These are phyloP conservation scores for Globisporangium irregulare DNA, from an alignment of 352 stramenopile genomes.

Conservation along the genomic window DNA sequence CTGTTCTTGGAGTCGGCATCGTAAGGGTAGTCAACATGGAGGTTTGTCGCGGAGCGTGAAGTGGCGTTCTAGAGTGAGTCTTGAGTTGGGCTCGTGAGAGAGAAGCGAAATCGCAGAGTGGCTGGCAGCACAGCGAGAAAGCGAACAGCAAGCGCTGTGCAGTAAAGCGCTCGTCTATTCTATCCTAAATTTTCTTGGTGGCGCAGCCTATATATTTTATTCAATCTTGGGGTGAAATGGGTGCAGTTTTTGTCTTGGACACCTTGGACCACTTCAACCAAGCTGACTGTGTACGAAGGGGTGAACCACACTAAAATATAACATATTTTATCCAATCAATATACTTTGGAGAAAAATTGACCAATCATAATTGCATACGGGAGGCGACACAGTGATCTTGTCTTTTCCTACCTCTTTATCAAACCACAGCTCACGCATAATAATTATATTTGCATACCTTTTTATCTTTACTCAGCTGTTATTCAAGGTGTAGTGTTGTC, in stretches of 20 bases:
- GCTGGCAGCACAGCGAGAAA: neutral
- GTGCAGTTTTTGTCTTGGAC: neutral
- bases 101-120: neutral
- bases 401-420: neutral
- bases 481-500: slow-evolving; percentile 1
- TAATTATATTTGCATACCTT: neutral
- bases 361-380: neutral
- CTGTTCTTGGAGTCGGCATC: neutral
- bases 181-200: too few species aligned
- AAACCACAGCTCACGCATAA: neutral
- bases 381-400: neutral
- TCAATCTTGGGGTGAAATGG: neutral
- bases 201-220: too few species aligned
- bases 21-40: neutral
- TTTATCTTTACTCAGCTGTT: neutral
- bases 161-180: neutral
- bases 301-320: neutral
- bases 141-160: neutral
- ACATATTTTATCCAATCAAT: neutral
- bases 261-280: neutral
- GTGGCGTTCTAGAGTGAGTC: neutral
- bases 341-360: neutral
- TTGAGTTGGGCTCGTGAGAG: neutral
- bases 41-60: neutral
- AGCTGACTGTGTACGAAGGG: neutral